Percentiles rank a stretch among this genome's conserved stretches.
phyloP scores from a whole-genome alignment of 2,329 filamentous ascomycete genomes.

The Fusarium pseudoanthophilum region DNA sequence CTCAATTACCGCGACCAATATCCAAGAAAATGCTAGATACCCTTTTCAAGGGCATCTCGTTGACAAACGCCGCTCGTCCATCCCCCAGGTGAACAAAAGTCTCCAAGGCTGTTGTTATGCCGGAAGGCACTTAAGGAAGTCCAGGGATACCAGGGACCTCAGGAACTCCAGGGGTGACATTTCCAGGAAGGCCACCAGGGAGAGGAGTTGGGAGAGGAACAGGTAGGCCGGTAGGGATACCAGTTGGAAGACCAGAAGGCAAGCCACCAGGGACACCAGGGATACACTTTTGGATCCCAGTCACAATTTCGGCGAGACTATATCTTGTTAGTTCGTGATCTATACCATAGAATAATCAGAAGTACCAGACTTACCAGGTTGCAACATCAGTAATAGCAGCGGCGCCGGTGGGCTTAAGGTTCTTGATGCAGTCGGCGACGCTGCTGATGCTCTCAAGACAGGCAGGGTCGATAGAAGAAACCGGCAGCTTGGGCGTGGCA shows the following conservation, averaged over 20 bases:
- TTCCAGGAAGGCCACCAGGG: background rate
- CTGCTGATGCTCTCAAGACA: background rate
- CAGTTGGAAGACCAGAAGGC: background rate
- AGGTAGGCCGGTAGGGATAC: fast-evolving
- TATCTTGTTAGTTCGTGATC: background rate
- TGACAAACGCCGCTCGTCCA: fast-evolving
- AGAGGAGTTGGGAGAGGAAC: background rate
- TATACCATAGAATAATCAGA: too few relatives aligned
- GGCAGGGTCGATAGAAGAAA: background rate
- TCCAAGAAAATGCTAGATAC: fast-evolving
- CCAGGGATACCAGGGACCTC: background rate
- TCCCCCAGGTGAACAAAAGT: fast-evolving
- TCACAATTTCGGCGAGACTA: background rate
- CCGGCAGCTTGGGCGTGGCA: background rate
- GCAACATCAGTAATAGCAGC: background rate
- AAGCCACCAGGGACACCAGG: background rate
- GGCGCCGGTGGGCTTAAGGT: background rate
- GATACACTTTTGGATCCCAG: background rate
- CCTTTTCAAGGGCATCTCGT: fast-evolving
- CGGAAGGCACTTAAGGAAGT: background rate
- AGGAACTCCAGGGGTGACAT: background rate
- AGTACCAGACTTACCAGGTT: background rate
- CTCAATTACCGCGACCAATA: fast-evolving
- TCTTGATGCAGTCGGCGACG: background rate
- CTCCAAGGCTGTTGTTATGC: fast-evolving